Conservation (phyloP, 441 rosid genomes). For the Euphorbia schlechtendalii region DNA sequence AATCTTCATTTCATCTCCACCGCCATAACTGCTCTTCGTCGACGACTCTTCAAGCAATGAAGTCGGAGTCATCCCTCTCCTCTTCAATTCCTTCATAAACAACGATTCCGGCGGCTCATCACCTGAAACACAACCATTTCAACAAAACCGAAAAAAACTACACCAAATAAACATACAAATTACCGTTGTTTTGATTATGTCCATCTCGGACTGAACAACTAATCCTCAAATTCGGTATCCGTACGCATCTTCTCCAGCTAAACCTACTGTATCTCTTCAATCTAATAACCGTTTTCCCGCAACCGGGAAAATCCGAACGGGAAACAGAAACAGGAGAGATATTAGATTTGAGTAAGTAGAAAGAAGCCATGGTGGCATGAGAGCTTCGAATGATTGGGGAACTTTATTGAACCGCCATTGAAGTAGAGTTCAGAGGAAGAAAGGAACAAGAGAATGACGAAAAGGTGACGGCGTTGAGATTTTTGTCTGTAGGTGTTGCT, state of each 20-base stretch:
- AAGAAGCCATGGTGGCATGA: slow-evolving; percentile 37
- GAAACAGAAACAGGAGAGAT: slow-evolving; percentile 39
- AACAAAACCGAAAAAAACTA: not conserved
- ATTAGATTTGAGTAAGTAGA: slow-evolving; percentile 35
- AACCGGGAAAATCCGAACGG: slow-evolving; percentile 36
- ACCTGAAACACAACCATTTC: slow-evolving; percentile 44
- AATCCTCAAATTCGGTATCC: slow-evolving; percentile 29
- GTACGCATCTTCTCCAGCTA: slow-evolving; percentile 17
- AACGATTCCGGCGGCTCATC: slow-evolving; percentile 87
- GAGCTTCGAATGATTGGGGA: slow-evolving; percentile 6
- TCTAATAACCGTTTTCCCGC: slow-evolving; percentile 30
- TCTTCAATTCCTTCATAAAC: slow-evolving; percentile 88
- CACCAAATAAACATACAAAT: not conserved
- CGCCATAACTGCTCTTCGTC: slow-evolving; percentile 32
- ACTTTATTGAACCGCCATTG: not conserved
- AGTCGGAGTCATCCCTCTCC: slow-evolving; percentile 89
- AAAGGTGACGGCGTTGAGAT: not conserved
- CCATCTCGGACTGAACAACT: slow-evolving; percentile 45
- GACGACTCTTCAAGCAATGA: slow-evolving; percentile 73
- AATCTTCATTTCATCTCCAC: slow-evolving; percentile 40
- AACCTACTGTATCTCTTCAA: slow-evolving; percentile 18
- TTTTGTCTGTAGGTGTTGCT: not conserved
- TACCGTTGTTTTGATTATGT: slow-evolving; percentile 52
- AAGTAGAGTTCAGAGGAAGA: not conserved
- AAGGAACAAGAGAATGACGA: slow-evolving; percentile 2